Base-by-base conservation (phyloP, 345 rosid genomes). In the Abelmoschus esculentus region DNA sequence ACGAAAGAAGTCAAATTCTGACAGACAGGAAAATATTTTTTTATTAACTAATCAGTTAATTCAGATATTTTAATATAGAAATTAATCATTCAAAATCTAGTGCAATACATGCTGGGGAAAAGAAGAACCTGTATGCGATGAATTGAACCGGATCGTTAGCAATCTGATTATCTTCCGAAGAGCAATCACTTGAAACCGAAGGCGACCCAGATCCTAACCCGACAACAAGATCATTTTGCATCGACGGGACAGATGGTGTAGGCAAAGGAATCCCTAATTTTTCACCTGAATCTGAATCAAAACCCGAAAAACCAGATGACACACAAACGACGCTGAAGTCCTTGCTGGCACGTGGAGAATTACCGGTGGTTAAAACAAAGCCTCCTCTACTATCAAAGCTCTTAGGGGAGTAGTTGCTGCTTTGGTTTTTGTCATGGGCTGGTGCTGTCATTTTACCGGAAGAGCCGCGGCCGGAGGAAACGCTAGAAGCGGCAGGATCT, bases 251-350 rank as follows among this genome's bases (percentile, higher is more conserved):
- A 14, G 84, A 80, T 2, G 97, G 98, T 10, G 78, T 80, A 14
- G 98, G 98, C 72, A 93, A 73, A 52, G 98, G 98, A 54, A 79
- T 89, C 6, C 91, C 79, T 65, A 70, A 84, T 77, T 79, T 86
- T 70, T 78, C 91, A 0, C 15, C 75, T 1, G 87, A 78, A 75
- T 87, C 97, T 28, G 91, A 90, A 32, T 90, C 97, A 60, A 87
- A 89, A 22, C 92, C 89, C 7, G 80, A 80, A 75, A 90, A 89
- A n/a, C 83, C 91, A 1, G 91, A 78, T 36, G 82, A 78, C 13
- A 86, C 85, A 31, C 87, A 77, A 62, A 29, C 38, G 22, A 70
- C 18, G 7, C 66, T 31, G 17, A 76, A 79, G 61, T 86, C 96
- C 47, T 78, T 80, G 79, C 85, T 83, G 26, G 54, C 69, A 61